Base-by-base conservation (phyloP, 441 rosid genomes). In the Pelargonium fulgidum region DNA sequence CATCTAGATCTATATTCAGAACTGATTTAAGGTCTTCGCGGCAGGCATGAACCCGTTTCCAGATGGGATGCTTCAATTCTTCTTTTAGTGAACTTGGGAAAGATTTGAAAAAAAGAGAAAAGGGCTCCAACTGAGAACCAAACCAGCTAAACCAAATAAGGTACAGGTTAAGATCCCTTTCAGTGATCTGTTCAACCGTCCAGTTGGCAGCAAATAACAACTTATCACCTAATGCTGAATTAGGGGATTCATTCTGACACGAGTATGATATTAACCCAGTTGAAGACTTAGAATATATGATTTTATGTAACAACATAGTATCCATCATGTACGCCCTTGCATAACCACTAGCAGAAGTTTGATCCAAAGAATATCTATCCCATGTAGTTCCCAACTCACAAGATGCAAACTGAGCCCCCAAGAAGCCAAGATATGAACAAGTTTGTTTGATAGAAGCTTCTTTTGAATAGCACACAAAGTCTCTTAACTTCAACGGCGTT, bases 391-490 rank as follows among this genome's bases (percentile, higher is more conserved):
- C 76, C 65, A 78, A 72, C 69, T 77, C 81, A 75, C 65, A 54
- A 68, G 84, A 76, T 41, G 88, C 87, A 71, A 70, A 86, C 72
- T 76, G 92, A 66, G 92, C 84, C 68, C 91, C 89, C 68, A 95
- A 83, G 78, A 82, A 83, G 77, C 86, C 95, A 79, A 95, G 80
- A 81, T 95, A 89, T 83, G 86, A 81, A 82, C 86, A 90, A 72
- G 90, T 95, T 81, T 89, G 96, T 79, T 79, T 87, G 76, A 95
- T 83, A 76, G 86, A 79, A 65, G 84, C 78, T 74, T 84, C 95
- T 73, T 75, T 84, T 13, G 99, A 85, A 78, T 92, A 78, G 83
- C 82, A 81, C 24, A 84, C 70, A 42, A 84, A 77, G 85, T 88
- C 88, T 74, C 80, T 80, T 82, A 87, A 67, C 68, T 83, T 84